phyloP scores from a whole-genome alignment of 352 stramenopile species.

The Phytophthora sp. region DNA sequence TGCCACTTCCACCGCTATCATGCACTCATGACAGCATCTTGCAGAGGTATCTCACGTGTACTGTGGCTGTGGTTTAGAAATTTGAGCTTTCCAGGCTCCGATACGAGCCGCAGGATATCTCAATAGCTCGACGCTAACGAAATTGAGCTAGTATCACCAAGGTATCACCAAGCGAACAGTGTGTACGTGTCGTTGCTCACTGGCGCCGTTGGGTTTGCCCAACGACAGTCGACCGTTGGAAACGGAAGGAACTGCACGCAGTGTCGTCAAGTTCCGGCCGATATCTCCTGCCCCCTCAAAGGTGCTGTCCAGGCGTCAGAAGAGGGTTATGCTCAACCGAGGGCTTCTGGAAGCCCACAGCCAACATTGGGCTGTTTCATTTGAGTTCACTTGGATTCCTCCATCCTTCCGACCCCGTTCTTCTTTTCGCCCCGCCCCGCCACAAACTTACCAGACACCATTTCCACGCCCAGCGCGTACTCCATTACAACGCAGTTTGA shows the following conservation, averaged over 20 bases:
- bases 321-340: constrained; percentile 9
- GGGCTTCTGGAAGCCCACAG: constrained; percentile 4
- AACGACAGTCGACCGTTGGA: constrained; percentile 21
- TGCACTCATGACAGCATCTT: no score
- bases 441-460: constrained; percentile 6
- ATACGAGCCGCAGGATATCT: background rate
- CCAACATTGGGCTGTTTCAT: constrained; percentile 10
- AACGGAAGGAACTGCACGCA: constrained; percentile 23
- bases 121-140: background rate
- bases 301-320: constrained; percentile 1
- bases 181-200: background rate
- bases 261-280: constrained; percentile 28
- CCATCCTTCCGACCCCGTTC: constrained; percentile 14
- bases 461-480: constrained; percentile 32
- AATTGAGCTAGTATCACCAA: constrained; percentile 1
- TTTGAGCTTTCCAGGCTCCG: background rate
- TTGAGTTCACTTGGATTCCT: constrained; percentile 28
- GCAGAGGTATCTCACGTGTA: no score
- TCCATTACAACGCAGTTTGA: constrained; percentile 9
- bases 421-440: constrained; percentile 11
- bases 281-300: constrained; percentile 11
- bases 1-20: no score
- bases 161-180: constrained; percentile 4
- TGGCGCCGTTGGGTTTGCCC: constrained; percentile 3
- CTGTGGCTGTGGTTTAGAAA: background rate